Percentiles rank a stretch among this genome's conserved stretches.
Conservation (phyloP, 2,329 filamentous ascomycete species). For the Penicillium sp. region DNA sequence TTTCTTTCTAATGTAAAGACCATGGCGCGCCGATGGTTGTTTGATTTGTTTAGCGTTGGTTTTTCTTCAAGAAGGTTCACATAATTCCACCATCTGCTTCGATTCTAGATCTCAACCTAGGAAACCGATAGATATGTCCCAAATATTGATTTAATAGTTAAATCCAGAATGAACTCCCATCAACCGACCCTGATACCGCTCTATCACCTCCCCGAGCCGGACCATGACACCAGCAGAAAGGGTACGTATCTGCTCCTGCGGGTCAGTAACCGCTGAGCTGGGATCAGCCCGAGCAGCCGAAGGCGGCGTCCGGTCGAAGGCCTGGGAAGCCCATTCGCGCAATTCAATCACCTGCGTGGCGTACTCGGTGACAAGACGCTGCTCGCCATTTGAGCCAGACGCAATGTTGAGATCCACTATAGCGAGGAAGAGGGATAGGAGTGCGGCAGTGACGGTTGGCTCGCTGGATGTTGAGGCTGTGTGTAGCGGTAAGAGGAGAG, state of each 20-base stretch:
- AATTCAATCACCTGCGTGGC: slow-evolving; percentile 79
- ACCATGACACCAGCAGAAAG: slow-evolving; percentile 80
- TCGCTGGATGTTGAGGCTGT: slow-evolving; percentile 55
- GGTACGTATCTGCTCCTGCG: slow-evolving; percentile 41
- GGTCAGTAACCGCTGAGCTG: slow-evolving; percentile 50
- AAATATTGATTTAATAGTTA: slow-evolving; percentile 27
- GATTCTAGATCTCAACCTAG: not conserved
- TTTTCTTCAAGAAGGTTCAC: not conserved
- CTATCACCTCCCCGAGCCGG: slow-evolving; percentile 74
- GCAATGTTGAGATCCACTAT: slow-evolving; percentile 73
- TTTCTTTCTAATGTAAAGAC: not conserved
- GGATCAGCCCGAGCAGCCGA: slow-evolving; percentile 61
- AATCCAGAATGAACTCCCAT: slow-evolving; percentile 65
- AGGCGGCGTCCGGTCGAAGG: slow-evolving; percentile 62
- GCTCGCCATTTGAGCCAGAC: slow-evolving; percentile 52
- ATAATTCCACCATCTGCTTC: not conserved
- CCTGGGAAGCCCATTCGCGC: slow-evolving; percentile 74
- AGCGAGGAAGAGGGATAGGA: slow-evolving; percentile 76
- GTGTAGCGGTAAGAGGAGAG: slow-evolving; percentile 72
- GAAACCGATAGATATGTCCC: not conserved
- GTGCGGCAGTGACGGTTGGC: slow-evolving; percentile 65
- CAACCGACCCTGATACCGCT: slow-evolving; percentile 73
- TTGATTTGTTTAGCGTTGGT: not conserved
- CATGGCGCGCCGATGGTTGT: not conserved
- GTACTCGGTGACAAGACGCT: slow-evolving; percentile 70